phyloP scores from a whole-genome alignment of 1,284 basidiomycete genomes.

The Neolentinus lepideus region DNA sequence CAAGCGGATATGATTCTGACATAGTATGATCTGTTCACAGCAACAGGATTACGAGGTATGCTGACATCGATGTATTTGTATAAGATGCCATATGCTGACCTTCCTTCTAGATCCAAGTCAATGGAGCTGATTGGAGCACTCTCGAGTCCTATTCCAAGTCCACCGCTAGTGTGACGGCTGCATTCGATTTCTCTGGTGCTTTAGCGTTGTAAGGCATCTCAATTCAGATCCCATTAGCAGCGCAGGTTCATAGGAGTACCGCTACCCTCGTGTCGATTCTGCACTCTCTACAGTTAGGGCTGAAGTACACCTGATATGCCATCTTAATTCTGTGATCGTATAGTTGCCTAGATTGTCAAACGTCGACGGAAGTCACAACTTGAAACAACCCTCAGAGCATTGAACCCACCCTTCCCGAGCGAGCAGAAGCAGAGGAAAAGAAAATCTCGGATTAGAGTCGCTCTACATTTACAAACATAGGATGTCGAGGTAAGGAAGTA shows the following conservation, averaged over 20 bases:
- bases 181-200: not conserved
- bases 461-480: not conserved
- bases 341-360: no score
- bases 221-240: no score
- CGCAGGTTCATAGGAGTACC: no score
- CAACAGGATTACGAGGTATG: not conserved
- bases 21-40: not conserved
- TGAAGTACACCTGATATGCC: no score
- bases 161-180: not conserved
- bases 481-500: not conserved
- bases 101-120: not conserved
- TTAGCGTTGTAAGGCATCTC: not conserved
- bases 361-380: no score
- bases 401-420: no score
- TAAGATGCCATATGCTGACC: not conserved
- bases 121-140: constrained; percentile 2
- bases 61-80: not conserved
- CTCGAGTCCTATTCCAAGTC: not conserved
- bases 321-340: no score
- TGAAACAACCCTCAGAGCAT: no score
- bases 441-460: not conserved
- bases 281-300: no score
- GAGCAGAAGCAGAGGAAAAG: not conserved
- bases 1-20: not conserved
- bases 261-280: no score